Evolutionary conservation across 139 green algal species (phyloP), one percentile per base, ranked within the genome.

Genomic region (Micractinium conductrix): DNA sequence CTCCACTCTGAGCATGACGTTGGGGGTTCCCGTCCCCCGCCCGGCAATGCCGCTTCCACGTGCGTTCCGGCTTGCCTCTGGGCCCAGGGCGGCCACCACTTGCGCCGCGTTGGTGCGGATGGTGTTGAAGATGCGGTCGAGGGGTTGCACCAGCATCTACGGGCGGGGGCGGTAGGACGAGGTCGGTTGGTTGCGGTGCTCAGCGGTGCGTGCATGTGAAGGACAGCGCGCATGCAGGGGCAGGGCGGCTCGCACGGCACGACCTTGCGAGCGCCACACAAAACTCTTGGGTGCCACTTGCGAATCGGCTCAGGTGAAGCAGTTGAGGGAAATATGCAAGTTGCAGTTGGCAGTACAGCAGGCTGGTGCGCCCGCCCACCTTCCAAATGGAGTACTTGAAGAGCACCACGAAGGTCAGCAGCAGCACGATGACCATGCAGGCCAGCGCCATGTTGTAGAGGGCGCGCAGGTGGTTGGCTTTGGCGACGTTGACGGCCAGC

Each of bases 121-220:
- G 42, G 72, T 81, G 71, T 73, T 30, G 55, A 94, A 91, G 37
- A 94, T 91, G 28, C 91, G 84, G 45, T 93, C 89, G 62, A 94
- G 62, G 1, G 91, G 91, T 58, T 55, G 44, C 12, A 94, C 81
- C 45, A 94, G 81, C 60, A 92, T 70, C 80, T 85, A 44, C 62
- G 38, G 74, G 33, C 5, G 28, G 43, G 24, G n/a, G 63, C n/a
- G n/a, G n/a, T n/a, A n/a, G n/a, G n/a, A n/a, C n/a, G n/a, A n/a
- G n/a, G n/a, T n/a, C n/a, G n/a, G n/a, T n/a, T n/a, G n/a, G n/a
- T n/a, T n/a, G n/a, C n/a, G n/a, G n/a, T n/a, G n/a, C n/a, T n/a
- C n/a, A n/a, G n/a, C n/a, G n/a, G n/a, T n/a, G n/a, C n/a, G n/a
- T n/a, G n/a, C n/a, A n/a, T n/a, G n/a, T n/a, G n/a, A n/a, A n/a